Base-by-base conservation (phyloP, 768 basidiomycete genomes). In the Pisolithus marmoratus region DNA sequence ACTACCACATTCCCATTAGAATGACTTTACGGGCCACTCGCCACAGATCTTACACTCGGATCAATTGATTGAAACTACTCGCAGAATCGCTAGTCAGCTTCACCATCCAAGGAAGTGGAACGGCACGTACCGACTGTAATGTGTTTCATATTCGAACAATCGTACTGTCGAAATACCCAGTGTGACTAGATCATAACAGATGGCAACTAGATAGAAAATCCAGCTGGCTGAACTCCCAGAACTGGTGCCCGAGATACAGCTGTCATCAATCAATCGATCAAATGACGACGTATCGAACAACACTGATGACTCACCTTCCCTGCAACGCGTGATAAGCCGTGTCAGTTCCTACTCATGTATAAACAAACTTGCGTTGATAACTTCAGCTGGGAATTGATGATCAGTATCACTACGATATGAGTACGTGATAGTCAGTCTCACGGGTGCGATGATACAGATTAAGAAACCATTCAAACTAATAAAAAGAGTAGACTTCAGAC, bases 401-500 rank as follows among this genome's bases (percentile, higher is more conserved):
- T 67, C 19, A 68, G 38, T 5, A 5, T 49, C 8, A 34, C 15
- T 14, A 27, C 37, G 44, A 47, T 36, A 41, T n/a, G n/a, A 27
- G 4, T 23, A 50, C 44, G 52, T 58, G 24, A 48, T 50, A 24
- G n/a, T n/a, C 42, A 53, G 51, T 70, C 79, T 69, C 64, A 80
- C 83, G 70, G 48, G 63, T 63, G 58, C 84, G 74, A 41, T 72
- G 60, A 56, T 72, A 75, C 46, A 85, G 55, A 31, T 80, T 81
- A 4, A 76, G 70, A 26, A 82, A 70, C 77, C 82, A 82, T 68
- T 85, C 75, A 31, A 81, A 60, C 84, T 80, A 58, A n/a, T n/a
- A n/a, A 48, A 1, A 22, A 27, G 7, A n/a, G n/a, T n/a, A n/a
- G n/a, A n/a, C n/a, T n/a, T n/a, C 2, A 8, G 38, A n/a, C 19